phyloP scores from a whole-genome alignment of 2,329 filamentous ascomycete species.

The Epichloe aotearoae region DNA sequence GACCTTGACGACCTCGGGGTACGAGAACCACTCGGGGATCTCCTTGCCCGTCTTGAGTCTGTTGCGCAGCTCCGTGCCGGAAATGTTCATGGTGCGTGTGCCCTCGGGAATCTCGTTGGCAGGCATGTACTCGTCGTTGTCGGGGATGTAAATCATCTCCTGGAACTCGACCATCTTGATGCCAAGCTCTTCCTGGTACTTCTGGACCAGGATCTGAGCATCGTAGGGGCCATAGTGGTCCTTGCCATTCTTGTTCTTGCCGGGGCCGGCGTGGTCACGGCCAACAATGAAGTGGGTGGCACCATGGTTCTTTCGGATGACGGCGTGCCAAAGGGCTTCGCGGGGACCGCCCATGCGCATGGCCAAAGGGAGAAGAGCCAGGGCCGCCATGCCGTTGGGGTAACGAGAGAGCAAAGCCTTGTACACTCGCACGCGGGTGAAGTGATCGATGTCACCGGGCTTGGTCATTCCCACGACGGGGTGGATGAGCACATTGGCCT shows the following conservation, averaged over 20 bases:
- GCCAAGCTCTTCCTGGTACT: conserved; percentile 91
- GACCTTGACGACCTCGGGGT: conserved; percentile 94
- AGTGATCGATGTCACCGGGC: conserved; percentile 98
- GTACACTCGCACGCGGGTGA: conserved; percentile 97
- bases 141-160: conserved; percentile 98
- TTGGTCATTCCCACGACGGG: conserved; percentile 97
- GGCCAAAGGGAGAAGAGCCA: conserved; percentile 85
- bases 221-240: conserved; percentile 99
- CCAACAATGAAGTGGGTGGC: conserved; percentile 99
- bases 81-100: conserved; percentile 77
- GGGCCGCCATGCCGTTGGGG: conserved; percentile 96
- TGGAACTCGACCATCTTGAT: conserved; percentile 99
- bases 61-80: conserved; percentile 78
- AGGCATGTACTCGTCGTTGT: conserved; percentile 91
- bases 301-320: conserved; percentile 99
- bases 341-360: conserved; percentile 99
- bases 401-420: conserved; percentile 92
- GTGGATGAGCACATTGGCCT: conserved; percentile 98
- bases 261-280: conserved; percentile 93
- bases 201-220: conserved; percentile 88
- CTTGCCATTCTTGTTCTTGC: conserved; percentile 93
- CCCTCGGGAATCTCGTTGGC: conserved; percentile 79
- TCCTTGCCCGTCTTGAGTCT: conserved; percentile 83
- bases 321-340: conserved; percentile 98
- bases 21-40: conserved; percentile 99